A percentile compares a stretch with the other conserved stretches of the same genome.
Evolutionary conservation across 129 eudicot species (phyloP).

Genomic region (Chrysanthemum lavandulifolium): DNA sequence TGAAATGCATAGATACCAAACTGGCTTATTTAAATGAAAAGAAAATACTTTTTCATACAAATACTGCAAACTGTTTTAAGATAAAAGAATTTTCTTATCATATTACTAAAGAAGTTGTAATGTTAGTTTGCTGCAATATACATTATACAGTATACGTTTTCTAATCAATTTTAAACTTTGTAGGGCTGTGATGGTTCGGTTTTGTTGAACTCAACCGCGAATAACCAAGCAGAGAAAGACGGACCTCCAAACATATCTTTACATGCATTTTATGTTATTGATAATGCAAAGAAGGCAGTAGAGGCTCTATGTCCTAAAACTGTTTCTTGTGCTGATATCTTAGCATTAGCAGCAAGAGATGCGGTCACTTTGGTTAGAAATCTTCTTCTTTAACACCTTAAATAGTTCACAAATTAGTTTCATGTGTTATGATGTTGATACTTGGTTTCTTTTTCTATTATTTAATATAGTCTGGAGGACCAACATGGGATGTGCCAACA

Average conservation of each 20-base stretch:
- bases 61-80: background rate
- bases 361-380: conserved; percentile 69
- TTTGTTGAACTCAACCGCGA: conserved; percentile 48
- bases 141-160: no score
- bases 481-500: conserved; percentile 80
- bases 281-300: conserved; percentile 56
- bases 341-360: conserved; percentile 86
- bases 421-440: no score
- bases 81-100: background rate
- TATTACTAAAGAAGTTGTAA: background rate
- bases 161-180: background rate
- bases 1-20: no score
- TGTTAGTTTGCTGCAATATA: no score
- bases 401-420: background rate
- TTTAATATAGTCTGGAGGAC: conserved; percentile 96
- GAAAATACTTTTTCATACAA: no score
- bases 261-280: conserved; percentile 86
- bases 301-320: conserved; percentile 77
- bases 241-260: conserved; percentile 76
- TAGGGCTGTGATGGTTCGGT: conserved; percentile 93
- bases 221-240: conserved; percentile 65
- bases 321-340: conserved; percentile 88
- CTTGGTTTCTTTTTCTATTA: no score
- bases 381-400: background rate
- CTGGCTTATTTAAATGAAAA: no score